Conservation (phyloP, 768 basidiomycete species). For the Cystofilobasidium ferigula region DNA sequence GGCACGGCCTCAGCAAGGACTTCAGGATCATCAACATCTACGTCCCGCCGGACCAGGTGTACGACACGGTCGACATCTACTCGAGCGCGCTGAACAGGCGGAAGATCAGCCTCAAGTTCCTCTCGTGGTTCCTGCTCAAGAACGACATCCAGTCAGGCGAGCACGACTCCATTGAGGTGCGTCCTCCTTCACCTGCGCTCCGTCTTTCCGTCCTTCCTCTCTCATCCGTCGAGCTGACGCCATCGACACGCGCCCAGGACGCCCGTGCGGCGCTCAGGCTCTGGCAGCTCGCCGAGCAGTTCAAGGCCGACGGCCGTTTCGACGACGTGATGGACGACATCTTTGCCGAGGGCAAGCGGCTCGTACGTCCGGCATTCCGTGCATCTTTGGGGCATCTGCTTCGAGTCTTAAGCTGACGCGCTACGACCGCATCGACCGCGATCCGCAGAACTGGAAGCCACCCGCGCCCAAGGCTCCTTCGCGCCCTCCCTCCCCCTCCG, state of each 20-base stretch:
- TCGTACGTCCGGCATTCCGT: slow-evolving; percentile 29
- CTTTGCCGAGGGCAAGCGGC: slow-evolving; percentile 40
- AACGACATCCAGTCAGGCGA: slow-evolving; percentile 78
- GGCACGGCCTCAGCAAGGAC: slow-evolving; percentile 85
- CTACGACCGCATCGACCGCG: background rate
- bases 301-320: slow-evolving; percentile 64
- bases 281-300: slow-evolving; percentile 31
- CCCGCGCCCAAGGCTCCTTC: slow-evolving; percentile 1
- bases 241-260: slow-evolving; percentile 1
- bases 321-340: slow-evolving; percentile 69
- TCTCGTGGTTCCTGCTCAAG: slow-evolving; percentile 85
- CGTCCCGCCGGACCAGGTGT: slow-evolving; percentile 87
- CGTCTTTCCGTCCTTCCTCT: slow-evolving; percentile 52
- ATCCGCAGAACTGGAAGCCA: slow-evolving; percentile 25
- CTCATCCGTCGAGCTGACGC: slow-evolving; percentile 67
- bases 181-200: background rate
- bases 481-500: background rate
- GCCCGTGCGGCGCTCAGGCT: slow-evolving; percentile 24
- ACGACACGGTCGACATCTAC: slow-evolving; percentile 96
- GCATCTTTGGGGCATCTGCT: background rate
- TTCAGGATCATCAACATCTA: slow-evolving; percentile 98
- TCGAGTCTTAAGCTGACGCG: background rate
- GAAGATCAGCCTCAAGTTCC: slow-evolving; percentile 78
- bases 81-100: slow-evolving; percentile 70
- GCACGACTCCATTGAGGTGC: slow-evolving; percentile 98